phyloP scores from a whole-genome alignment of 768 basidiomycete species.

The Boletus rubescentipes region DNA sequence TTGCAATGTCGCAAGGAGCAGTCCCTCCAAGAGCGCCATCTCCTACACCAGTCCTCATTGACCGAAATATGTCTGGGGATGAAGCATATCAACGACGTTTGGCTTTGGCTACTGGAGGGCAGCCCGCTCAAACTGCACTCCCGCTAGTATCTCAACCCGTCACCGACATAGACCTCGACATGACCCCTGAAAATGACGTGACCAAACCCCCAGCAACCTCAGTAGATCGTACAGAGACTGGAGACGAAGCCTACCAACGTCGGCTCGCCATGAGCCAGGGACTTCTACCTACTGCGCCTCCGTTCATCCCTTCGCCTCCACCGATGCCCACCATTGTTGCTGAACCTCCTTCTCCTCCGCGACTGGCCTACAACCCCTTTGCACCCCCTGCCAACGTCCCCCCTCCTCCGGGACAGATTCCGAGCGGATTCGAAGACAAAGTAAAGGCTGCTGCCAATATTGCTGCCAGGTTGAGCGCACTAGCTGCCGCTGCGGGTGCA shows the following conservation, averaged over 20 bases:
- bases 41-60: conserved; percentile 38
- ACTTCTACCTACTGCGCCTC: conserved; percentile 29
- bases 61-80: conserved; percentile 62
- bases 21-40: conserved; percentile 21
- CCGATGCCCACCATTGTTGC: conserved; percentile 19
- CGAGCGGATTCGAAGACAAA: conserved; percentile 56
- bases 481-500: conserved; percentile 38
- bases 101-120: conserved; percentile 53
- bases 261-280: conserved; percentile 56
- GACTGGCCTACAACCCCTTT: conserved; percentile 68
- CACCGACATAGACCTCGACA: conserved; percentile 21
- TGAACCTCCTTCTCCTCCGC: conserved; percentile 45
- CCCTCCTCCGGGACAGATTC: conserved; percentile 51
- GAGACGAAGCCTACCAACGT: conserved; percentile 69
- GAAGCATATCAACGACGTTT: conserved; percentile 76
- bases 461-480: conserved; percentile 68
- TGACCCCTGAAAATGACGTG: conserved; percentile 1
- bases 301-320: conserved; percentile 27
- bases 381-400: conserved; percentile 61
- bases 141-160: conserved; percentile 25
- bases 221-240: conserved; percentile 40
- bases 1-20: conserved; percentile 59
- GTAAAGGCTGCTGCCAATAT: conserved; percentile 80
- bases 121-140: conserved; percentile 14
- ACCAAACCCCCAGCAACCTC: background rate